Evolutionary conservation across 2,329 filamentous ascomycete species (phyloP).

Genomic region (Boeremia lycopersici): DNA sequence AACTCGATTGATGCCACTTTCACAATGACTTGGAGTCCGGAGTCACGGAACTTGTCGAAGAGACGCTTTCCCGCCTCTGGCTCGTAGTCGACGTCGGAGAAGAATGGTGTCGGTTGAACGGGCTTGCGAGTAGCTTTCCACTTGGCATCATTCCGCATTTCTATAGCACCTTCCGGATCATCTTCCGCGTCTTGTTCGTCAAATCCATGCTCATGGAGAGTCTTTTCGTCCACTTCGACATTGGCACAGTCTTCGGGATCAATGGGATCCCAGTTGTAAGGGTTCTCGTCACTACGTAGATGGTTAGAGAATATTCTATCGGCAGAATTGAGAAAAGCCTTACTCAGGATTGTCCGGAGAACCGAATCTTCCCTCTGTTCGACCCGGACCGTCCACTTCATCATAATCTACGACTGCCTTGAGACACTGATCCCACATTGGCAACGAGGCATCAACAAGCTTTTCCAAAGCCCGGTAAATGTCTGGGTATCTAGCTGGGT

Average conservation of each 20-base stretch:
- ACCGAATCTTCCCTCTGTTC: background rate
- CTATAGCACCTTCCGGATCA: background rate
- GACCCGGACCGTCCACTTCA: background rate
- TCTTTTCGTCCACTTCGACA: background rate
- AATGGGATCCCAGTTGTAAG: background rate
- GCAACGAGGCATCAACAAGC: background rate
- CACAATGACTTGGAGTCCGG: constrained; percentile 63
- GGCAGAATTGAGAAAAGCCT: too few species aligned
- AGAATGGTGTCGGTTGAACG: background rate
- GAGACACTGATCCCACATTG: constrained; percentile 1
- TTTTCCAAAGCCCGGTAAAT: constrained; percentile 27
- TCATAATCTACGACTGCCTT: background rate
- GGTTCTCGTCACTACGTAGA: background rate
- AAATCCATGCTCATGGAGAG: background rate
- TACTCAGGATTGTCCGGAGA: background rate
- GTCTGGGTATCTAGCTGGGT: constrained; percentile 45
- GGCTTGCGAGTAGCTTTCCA: background rate
- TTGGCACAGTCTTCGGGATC: background rate
- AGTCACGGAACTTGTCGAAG: background rate
- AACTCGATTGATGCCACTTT: constrained; percentile 66
- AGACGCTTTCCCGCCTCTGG: background rate
- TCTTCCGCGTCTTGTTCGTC: background rate
- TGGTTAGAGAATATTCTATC: background rate
- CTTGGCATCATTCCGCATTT: background rate
- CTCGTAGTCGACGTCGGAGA: background rate